These are phyloP conservation scores for Talaromyces proteolyticus DNA, from an alignment of 495 filamentous ascomycete species.

Conservation along the genomic window DNA sequence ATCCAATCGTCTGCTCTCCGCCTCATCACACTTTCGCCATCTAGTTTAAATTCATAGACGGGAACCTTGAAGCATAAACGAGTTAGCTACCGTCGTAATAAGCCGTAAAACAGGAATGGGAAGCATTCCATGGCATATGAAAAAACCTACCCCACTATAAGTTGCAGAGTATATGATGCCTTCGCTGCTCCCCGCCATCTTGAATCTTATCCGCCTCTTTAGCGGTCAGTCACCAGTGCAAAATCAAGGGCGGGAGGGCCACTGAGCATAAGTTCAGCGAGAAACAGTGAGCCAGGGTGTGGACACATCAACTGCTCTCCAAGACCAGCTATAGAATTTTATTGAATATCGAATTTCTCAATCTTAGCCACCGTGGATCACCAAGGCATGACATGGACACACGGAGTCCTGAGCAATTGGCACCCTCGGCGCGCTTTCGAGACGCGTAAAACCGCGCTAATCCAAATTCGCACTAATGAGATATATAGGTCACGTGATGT, in stretches of 20 bases:
- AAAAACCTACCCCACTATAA: conserved; percentile 77
- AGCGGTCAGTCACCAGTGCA: conserved; percentile 6
- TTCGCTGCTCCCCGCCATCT: conserved; percentile 35
- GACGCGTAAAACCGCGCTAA: conserved; percentile 7
- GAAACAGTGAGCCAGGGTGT: too few species aligned
- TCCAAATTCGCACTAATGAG: neutral
- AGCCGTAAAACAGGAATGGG: too few species aligned
- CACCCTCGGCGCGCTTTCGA: neutral
- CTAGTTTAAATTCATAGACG: conserved; percentile 83
- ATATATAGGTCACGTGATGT: neutral
- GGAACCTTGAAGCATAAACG: conserved; percentile 57
- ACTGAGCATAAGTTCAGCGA: neutral
- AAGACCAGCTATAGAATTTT: too few species aligned
- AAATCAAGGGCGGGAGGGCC: neutral
- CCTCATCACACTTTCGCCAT: conserved; percentile 80
- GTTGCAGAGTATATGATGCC: conserved; percentile 77
- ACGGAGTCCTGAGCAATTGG: conserved; percentile 1
- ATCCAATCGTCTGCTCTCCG: conserved; percentile 84
- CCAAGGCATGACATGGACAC: neutral
- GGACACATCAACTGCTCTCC: too few species aligned
- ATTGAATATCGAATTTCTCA: neutral
- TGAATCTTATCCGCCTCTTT: conserved; percentile 17
- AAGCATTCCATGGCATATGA: neutral
- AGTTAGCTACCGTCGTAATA: too few species aligned
- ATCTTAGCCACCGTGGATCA: conserved; percentile 9